phyloP scores from a whole-genome alignment of 345 rosid genomes.

The Turnera subulata region DNA sequence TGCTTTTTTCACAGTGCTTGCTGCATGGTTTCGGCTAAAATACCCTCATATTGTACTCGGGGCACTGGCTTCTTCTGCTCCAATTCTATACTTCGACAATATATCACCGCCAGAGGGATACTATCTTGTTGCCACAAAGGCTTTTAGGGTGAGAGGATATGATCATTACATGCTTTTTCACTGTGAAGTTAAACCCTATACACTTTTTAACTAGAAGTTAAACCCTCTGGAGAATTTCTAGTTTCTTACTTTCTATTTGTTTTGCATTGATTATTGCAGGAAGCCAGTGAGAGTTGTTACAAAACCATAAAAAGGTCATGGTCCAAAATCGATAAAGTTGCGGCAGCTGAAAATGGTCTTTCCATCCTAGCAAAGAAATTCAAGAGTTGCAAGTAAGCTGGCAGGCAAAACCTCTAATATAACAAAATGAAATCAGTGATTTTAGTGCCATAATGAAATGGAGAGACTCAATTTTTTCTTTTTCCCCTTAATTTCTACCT shows the following conservation, averaged over 20 bases:
- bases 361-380: conserved; percentile 25
- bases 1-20: conserved; percentile 7
- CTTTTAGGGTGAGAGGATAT: conserved; percentile 18
- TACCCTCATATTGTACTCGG: conserved; percentile 39
- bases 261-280: conserved; percentile 30
- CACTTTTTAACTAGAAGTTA: too few species aligned
- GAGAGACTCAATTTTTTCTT: neutral
- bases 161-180: neutral
- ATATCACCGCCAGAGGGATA: conserved; percentile 20
- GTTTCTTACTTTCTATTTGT: neutral
- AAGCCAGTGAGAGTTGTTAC: conserved; percentile 30
- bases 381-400: conserved; percentile 34
- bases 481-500: neutral
- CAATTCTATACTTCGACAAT: conserved; percentile 29
- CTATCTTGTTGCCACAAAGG: conserved; percentile 20
- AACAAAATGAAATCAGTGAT: too few species aligned
- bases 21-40: conserved; percentile 20
- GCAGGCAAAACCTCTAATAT: too few species aligned
- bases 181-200: too few species aligned
- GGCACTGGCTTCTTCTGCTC: conserved; percentile 42
- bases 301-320: conserved; percentile 26
- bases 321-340: conserved; percentile 27
- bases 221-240: too few species aligned
- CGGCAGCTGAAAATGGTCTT: conserved; percentile 21
- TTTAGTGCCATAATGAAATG: too few species aligned